These are phyloP conservation scores for Handroanthus guayacan DNA, from an alignment of 257 asterid genomes.

Conservation along the genomic window DNA sequence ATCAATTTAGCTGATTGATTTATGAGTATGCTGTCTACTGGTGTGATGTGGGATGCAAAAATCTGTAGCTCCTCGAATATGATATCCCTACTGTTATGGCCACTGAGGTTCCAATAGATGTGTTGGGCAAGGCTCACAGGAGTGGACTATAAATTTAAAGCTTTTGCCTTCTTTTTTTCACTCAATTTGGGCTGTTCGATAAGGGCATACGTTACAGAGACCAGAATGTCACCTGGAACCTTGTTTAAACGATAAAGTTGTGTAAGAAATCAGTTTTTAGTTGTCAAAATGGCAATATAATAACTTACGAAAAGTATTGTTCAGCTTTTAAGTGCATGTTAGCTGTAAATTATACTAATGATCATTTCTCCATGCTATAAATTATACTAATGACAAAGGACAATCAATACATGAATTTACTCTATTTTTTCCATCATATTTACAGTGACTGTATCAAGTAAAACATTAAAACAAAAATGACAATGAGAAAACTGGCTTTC, in stretches of 20 bases:
- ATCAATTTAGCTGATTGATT: too few relatives aligned
- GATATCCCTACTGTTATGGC: conserved; percentile 69
- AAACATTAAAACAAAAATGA: too few relatives aligned
- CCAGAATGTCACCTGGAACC: conserved; percentile 71
- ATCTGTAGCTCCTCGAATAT: conserved; percentile 67
- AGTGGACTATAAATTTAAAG: conserved; percentile 63
- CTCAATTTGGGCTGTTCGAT: conserved; percentile 48
- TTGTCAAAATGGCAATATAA: background rate
- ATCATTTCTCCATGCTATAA: too few relatives aligned
- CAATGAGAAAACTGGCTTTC: too few relatives aligned
- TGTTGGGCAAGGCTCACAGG: conserved; percentile 89
- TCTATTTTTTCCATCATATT: too few relatives aligned
- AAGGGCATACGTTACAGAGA: conserved; percentile 60
- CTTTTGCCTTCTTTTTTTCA: conserved; percentile 66
- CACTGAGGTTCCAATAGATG: conserved; percentile 82
- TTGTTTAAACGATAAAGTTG: conserved; percentile 26
- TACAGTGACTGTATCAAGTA: too few relatives aligned
- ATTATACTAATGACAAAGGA: too few relatives aligned
- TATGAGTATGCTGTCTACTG: conserved; percentile 52
- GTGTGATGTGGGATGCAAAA: conserved; percentile 69
- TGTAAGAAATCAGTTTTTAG: background rate
- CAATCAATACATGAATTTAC: too few relatives aligned
- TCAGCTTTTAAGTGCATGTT: too few relatives aligned
- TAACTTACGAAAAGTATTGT: too few relatives aligned
- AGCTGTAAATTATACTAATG: too few relatives aligned